Conservation (phyloP, 179 eudicot species). For the Silene coronaria region DNA sequence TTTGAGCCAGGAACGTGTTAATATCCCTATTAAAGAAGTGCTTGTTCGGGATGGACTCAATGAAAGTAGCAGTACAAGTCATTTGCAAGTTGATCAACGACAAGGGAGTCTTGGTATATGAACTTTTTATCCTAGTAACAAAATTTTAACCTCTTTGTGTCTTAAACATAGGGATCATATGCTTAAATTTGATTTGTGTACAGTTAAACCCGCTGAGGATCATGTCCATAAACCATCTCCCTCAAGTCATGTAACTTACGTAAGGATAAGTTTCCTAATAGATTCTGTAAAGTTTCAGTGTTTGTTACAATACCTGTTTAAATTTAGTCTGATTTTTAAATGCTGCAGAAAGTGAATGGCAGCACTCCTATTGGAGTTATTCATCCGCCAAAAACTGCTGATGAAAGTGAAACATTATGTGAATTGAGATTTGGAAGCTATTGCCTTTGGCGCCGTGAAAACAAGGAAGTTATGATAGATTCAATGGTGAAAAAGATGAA, state of each 20-base stretch:
- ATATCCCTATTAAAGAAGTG: not conserved
- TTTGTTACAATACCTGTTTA: not conserved
- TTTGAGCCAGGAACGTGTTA: slow-evolving; percentile 22
- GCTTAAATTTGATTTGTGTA: slow-evolving; percentile 18
- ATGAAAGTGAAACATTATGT: slow-evolving; percentile 57
- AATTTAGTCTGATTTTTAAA: slow-evolving; percentile 8
- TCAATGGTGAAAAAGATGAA: slow-evolving; percentile 68
- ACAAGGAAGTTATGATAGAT: slow-evolving; percentile 72
- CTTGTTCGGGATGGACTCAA: slow-evolving; percentile 17
- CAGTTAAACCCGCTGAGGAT: slow-evolving; percentile 38
- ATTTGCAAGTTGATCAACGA: slow-evolving; percentile 11
- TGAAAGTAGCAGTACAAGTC: slow-evolving; percentile 10
- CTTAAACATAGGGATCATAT: slow-evolving; percentile 10
- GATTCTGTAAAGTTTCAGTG: not conserved
- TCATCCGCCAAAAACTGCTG: slow-evolving; percentile 26
- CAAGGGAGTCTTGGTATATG: slow-evolving; percentile 24
- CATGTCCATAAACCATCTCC: slow-evolving; percentile 27
- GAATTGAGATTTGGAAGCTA: slow-evolving; percentile 83
- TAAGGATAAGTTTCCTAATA: slow-evolving; percentile 17
- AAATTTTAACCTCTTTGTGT: not conserved
- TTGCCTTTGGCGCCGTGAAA: slow-evolving; percentile 76
- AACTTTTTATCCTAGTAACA: not conserved
- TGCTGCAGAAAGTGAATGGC: slow-evolving; percentile 37
- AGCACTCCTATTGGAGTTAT: slow-evolving; percentile 25
- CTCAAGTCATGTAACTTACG: slow-evolving; percentile 28